Base-by-base conservation (phyloP, 1,139 yeast species). In the Kurtzmaniella natalensis region DNA sequence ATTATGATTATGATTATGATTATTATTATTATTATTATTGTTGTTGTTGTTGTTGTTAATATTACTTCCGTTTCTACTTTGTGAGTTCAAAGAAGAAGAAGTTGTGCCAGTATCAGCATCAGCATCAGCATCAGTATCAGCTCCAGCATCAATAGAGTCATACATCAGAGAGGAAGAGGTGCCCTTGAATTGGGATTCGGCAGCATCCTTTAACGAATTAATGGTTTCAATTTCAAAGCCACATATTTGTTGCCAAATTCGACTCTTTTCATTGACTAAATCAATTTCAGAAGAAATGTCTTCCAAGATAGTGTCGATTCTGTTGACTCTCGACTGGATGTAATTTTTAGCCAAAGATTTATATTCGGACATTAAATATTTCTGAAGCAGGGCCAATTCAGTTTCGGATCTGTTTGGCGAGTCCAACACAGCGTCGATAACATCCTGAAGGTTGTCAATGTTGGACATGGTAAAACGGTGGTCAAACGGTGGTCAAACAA, bases 211-310 rank as follows among this genome's bases (percentile, higher is more conserved):
- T 27, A 67, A 53, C 28, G 47, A 49, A 29, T 57, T 52, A 24
- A 68, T 59, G 19, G 63, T 52, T 28, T 59, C 64, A n/a, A 57
- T 45, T 42, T 65, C 71, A 36, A 52, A 57, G 24, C 46, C 48
- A 42, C 50, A 62, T 7, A 61, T 50, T 32, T 57, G 54, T 18
- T 47, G 42, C 74, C 75, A 69, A 22, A 50, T 48, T 32, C 52
- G 50, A 23, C 64, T 70, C 38, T 59, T 58, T 7, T 57, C 55
- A 13, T 42, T 48, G 14, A 60, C 48, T 21, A 45, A 34, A 32
- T 59, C 51, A 15, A 66, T 51, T 43, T 59, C 60, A 17, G 46
- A 38, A 30, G 48, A 52, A 10, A 68, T 39, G 24, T 45, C 46
- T 1, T 49, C 55, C 19, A 65, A 43, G 43, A 68, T 43, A 15